Evolutionary conservation across 306 rosid species (phyloP), one percentile per base, ranked within the genome.

Genomic region (Vachellia pachyceras): DNA sequence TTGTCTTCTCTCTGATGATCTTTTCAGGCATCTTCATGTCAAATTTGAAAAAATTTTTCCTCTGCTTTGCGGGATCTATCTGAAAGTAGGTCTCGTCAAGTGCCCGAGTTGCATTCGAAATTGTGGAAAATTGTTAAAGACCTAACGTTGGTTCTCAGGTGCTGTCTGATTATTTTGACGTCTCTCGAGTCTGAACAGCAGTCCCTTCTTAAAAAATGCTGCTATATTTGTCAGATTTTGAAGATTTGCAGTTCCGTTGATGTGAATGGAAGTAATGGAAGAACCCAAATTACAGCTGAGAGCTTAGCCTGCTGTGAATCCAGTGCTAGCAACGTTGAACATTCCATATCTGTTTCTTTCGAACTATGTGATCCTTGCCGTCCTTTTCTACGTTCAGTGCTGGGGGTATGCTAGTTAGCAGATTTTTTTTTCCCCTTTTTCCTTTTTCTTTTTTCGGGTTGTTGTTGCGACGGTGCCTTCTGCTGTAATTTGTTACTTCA

Each of bases 371-470:
- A 85, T 66, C 88, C 69, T 29, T 86, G 76, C 85, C 80, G 82
- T 86, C 94, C 94, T 0, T 78, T 85, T 82, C 78, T 93, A 35
- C 86, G 88, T 77, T 69, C 91, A 4, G 73, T 91, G 68, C 91
- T 93, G 4, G 97, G 91, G 97, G 98, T 92, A 87, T 23, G 12
- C 52, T 54, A 6, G 23, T 2, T 25, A 33, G 22, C 44, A 5
- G 5, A 42, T 13, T 41, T 41, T 10, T 7, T 0, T 46, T 13
- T n/a, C n/a, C n/a, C 17, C 11, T 50, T 22, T 17, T 18, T 3
- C 5, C 3, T 18, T 52, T 52, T 3, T 18, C 18, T 52, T 3
- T 4, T 42, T 7, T 25, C 29, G 6, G 33, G 6, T 47, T 42
- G 23, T n/a, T 60, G 36, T 45, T 50, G 33, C 23, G 40, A 45